Percentiles rank a stretch among this genome's conserved stretches.
Conservation (phyloP, 441 rosid genomes). For the Gossypium gossypioides region DNA sequence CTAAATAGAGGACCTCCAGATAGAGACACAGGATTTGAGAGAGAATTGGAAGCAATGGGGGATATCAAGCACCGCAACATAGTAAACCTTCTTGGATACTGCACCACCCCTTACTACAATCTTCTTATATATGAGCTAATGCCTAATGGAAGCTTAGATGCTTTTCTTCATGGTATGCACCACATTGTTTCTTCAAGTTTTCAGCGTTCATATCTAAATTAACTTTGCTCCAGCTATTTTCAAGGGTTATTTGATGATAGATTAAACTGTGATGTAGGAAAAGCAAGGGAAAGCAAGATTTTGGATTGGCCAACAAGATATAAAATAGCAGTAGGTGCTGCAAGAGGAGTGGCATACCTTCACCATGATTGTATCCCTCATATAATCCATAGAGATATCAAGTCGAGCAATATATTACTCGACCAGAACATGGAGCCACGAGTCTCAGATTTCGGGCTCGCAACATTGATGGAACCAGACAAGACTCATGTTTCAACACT, state of each 20-base stretch:
- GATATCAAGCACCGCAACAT: conserved; percentile 85
- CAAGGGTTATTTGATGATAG: not conserved
- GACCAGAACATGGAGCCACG: conserved; percentile 72
- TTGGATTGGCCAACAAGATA: conserved; percentile 62
- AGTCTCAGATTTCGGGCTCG: conserved; percentile 80
- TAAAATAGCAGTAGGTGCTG: conserved; percentile 67
- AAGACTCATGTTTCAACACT: conserved; percentile 76
- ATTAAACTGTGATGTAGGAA: conserved; percentile 31
- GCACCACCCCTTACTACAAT: conserved; percentile 48
- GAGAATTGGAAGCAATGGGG: conserved; percentile 80
- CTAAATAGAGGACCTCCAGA: conserved; percentile 55
- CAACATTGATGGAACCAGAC: conserved; percentile 69
- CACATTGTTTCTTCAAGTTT: not conserved
- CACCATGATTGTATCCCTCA: conserved; percentile 86
- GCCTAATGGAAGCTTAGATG: conserved; percentile 76
- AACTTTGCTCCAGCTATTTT: too few species aligned
- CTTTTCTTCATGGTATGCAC: conserved; percentile 41
- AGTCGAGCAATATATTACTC: conserved; percentile 69
- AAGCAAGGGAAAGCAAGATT: conserved; percentile 21
- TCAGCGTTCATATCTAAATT: too few species aligned
- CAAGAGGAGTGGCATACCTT: conserved; percentile 80
- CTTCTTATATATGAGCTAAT: conserved; percentile 74
- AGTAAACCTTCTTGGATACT: conserved; percentile 70
- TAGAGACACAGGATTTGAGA: conserved; percentile 56
- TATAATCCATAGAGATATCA: conserved; percentile 79